These are phyloP conservation scores for Psidium friedrichsthalianum DNA, from an alignment of 345 rosid species.

Conservation along the genomic window DNA sequence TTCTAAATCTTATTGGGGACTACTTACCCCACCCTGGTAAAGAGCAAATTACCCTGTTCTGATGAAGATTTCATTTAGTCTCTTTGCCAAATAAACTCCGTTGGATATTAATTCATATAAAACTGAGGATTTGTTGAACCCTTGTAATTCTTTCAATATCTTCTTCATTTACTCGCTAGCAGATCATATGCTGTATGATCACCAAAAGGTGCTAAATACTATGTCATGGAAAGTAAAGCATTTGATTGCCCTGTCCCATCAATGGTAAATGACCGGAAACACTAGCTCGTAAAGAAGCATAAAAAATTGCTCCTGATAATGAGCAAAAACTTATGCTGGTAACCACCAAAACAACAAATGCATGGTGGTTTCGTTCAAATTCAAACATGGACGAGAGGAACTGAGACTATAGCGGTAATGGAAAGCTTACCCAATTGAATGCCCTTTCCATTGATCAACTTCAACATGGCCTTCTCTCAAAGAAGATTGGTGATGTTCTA, in stretches of 20 bases:
- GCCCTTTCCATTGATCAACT: conserved; percentile 76
- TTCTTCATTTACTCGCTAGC: not conserved
- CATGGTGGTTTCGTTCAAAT: not conserved
- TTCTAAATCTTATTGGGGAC: not conserved
- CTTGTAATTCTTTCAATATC: not conserved
- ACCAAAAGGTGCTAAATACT: not conserved
- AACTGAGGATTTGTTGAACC: not conserved
- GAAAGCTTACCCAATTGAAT: conserved; percentile 43
- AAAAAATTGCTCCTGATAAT: not conserved
- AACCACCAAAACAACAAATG: not conserved
- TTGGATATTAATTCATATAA: not conserved
- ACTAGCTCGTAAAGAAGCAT: not conserved
- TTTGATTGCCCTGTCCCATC: not conserved
- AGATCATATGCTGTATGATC: not conserved
- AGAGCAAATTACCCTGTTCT: not conserved
- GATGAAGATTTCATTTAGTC: not conserved
- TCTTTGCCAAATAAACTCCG: not conserved
- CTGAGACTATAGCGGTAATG: not conserved
- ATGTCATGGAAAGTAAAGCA: not conserved
- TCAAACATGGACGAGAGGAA: not conserved
- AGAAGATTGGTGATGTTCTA: conserved; percentile 50
- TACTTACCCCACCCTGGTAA: not conserved
- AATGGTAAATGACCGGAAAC: not conserved
- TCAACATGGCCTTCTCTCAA: conserved; percentile 31
- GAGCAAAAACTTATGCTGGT: not conserved